phyloP scores from a whole-genome alignment of 202 grass and related monocot species.

The Setaria viridis region DNA sequence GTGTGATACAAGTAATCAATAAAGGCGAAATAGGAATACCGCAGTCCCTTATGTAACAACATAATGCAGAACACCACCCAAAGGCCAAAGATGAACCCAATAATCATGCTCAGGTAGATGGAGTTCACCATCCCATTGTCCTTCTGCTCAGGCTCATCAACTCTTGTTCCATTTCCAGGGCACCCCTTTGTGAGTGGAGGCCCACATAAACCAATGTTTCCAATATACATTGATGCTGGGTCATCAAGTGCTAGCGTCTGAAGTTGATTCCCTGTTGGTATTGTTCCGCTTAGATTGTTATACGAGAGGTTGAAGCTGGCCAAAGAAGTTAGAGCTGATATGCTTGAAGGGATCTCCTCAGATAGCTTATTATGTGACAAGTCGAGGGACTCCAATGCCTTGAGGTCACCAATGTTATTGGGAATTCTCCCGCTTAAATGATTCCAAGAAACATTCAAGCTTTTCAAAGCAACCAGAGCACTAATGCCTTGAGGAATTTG shows the following conservation, averaged over 20 bases:
- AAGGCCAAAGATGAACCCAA: not conserved
- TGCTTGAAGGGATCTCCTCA: conserved; percentile 29
- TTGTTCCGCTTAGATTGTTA: conserved; percentile 46
- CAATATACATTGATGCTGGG: conserved; percentile 12
- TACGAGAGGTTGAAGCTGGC: conserved; percentile 38
- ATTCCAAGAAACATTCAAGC: conserved; percentile 45
- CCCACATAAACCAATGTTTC: conserved; percentile 37
- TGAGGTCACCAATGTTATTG: not conserved
- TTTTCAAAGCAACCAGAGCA: not conserved
- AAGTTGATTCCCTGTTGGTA: conserved; percentile 42
- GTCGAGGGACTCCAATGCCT: conserved; percentile 45
- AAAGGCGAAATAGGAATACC: not conserved
- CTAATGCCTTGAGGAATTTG: conserved; percentile 24
- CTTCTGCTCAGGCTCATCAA: not conserved
- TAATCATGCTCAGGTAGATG: not conserved
- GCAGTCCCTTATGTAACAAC: not conserved
- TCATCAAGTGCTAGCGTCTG: not conserved
- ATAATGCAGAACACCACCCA: not conserved
- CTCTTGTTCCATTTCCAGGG: not conserved
- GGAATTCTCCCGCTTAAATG: conserved; percentile 21
- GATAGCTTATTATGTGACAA: conserved; percentile 44
- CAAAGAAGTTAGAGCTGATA: conserved; percentile 27
- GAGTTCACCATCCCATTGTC: not conserved
- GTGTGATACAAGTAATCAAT: not conserved
- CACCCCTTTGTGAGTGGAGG: conserved; percentile 26